A percentile compares a stretch with the other conserved stretches of the same genome.
Conservation (phyloP, 1,284 basidiomycete genomes). For the Kwoniella shivajii region DNA sequence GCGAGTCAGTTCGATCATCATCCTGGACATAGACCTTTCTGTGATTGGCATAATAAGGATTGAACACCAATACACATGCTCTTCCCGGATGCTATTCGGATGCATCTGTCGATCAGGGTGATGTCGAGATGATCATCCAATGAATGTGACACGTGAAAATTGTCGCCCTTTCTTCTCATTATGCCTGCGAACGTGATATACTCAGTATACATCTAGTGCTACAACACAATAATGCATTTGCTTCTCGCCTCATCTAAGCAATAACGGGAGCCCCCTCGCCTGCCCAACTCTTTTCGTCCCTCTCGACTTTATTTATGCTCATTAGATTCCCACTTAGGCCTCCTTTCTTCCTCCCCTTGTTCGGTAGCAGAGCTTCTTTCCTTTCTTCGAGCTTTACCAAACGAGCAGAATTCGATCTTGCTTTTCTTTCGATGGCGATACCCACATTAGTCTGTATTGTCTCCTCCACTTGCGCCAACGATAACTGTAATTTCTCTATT, state of each 20-base stretch:
- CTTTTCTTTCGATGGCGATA: slow-evolving; percentile 1
- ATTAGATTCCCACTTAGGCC: background rate
- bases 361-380: background rate
- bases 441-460: slow-evolving; percentile 4
- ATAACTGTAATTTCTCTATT: background rate
- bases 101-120: no score
- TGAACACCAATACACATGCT: no score
- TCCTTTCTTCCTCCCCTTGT: background rate
- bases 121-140: background rate
- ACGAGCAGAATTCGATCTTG: slow-evolving; percentile 5
- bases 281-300: background rate
- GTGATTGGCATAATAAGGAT: no score
- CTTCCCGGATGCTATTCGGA: no score
- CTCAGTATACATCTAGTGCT: background rate
- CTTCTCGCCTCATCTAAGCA: background rate
- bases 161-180: background rate
- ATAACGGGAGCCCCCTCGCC: background rate
- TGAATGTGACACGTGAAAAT: background rate
- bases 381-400: slow-evolving; percentile 8
- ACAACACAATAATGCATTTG: background rate
- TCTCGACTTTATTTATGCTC: background rate
- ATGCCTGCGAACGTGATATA: background rate
- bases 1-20: no score
- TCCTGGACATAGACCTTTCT: no score
- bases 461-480: background rate